Conservation (phyloP, 2,329 filamentous ascomycete genomes). For the Metarhizium brunneum region DNA sequence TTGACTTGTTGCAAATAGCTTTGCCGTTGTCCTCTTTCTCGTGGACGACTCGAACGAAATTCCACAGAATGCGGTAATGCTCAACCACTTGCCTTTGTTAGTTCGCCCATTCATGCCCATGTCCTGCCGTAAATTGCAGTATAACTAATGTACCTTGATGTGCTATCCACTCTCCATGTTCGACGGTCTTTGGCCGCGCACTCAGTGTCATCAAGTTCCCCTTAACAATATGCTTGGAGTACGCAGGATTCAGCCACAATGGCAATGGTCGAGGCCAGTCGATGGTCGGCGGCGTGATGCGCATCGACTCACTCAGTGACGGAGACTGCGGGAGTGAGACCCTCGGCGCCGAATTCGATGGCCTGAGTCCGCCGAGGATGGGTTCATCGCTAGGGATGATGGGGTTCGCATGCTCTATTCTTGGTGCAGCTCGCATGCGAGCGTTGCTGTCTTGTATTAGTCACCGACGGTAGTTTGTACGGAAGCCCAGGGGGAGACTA, state of each 20-base stretch:
- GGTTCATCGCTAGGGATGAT: neutral
- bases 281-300: neutral
- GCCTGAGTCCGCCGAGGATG: neutral
- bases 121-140: neutral
- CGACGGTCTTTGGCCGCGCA: conserved; percentile 87
- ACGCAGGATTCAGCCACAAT: conserved; percentile 66
- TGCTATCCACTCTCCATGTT: conserved; percentile 90
- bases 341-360: conserved; percentile 1
- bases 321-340: neutral
- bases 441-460: conserved; percentile 1
- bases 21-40: conserved; percentile 70
- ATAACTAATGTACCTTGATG: conserved; percentile 68
- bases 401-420: neutral
- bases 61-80: conserved; percentile 81
- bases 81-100: conserved; percentile 55
- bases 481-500: neutral
- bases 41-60: conserved; percentile 81
- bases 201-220: conserved; percentile 96
- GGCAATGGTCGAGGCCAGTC: conserved; percentile 50
- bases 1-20: conserved; percentile 73
- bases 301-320: neutral
- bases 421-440: neutral
- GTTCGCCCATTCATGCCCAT: neutral
- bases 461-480: too few species aligned
- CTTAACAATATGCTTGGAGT: conserved; percentile 82